Conservation (phyloP, 345 rosid genomes). For the Rubroshorea leprosula region DNA sequence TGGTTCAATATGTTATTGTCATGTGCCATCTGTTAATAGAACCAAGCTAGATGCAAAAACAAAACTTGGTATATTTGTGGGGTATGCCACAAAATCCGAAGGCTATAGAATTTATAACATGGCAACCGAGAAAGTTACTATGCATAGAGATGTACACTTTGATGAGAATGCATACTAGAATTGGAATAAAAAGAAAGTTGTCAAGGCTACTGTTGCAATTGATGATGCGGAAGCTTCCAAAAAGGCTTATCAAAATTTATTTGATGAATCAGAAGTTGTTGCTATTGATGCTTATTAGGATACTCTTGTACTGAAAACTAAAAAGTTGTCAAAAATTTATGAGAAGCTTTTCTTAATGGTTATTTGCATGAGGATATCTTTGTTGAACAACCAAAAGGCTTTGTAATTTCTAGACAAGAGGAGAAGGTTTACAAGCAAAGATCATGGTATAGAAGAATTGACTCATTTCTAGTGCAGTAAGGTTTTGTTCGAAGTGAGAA, state of each 20-base stretch:
- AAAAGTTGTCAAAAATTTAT: too few species aligned
- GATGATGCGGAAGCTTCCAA: background rate
- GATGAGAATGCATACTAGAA: background rate
- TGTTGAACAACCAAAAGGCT: background rate
- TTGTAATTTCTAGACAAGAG: background rate
- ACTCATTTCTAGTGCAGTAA: background rate
- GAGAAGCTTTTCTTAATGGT: background rate
- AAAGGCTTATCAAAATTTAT: too few species aligned
- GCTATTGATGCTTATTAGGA: background rate
- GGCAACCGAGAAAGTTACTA: background rate
- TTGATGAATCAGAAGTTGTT: too few species aligned
- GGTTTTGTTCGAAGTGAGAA: background rate
- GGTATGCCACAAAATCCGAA: background rate
- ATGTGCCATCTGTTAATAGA: background rate
- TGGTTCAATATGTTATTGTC: background rate
- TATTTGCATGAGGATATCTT: background rate
- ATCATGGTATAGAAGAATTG: background rate
- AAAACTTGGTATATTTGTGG: background rate
- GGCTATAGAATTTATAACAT: background rate
- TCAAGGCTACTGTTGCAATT: background rate
- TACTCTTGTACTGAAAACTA: background rate
- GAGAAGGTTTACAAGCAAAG: background rate
- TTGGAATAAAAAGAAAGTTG: background rate
- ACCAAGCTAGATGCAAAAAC: background rate
- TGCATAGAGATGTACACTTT: background rate